Conservation (phyloP, 768 basidiomycete genomes). For the Boletus vermiculosoides region DNA sequence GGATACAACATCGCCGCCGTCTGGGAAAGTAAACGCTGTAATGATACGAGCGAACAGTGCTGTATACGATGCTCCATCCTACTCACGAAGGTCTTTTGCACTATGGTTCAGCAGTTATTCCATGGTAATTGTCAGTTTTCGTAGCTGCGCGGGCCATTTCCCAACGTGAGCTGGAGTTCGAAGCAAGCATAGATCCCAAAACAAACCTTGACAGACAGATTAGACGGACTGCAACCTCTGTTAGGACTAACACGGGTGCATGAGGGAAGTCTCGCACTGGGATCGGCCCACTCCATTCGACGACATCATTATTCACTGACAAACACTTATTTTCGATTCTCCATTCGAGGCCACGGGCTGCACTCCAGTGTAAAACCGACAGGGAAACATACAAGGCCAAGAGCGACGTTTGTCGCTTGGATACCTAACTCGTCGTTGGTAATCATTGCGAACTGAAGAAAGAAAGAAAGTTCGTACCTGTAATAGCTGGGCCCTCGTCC, state of each 20-base stretch:
- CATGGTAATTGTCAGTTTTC: not conserved
- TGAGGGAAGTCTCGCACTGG: not conserved
- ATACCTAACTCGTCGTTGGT: too few species aligned
- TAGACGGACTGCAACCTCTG: not conserved
- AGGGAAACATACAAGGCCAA: too few species aligned
- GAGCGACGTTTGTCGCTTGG: too few species aligned
- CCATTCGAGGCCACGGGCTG: too few species aligned
- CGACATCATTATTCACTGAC: too few species aligned
- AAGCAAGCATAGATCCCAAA: not conserved
- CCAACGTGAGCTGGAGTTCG: not conserved
- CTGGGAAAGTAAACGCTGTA: not conserved
- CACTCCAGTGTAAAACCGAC: too few species aligned
- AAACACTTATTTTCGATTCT: too few species aligned
- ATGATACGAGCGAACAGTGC: not conserved
- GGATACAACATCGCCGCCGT: too few species aligned
- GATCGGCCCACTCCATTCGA: constrained; percentile 1
- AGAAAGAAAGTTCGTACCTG: too few species aligned
- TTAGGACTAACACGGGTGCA: not conserved
- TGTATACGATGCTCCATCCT: too few species aligned
- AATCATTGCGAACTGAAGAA: too few species aligned
- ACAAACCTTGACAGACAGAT: not conserved
- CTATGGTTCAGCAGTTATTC: not conserved
- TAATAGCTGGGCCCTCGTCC: too few species aligned
- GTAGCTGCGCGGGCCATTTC: not conserved
- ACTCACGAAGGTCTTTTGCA: not conserved